phyloP scores from a whole-genome alignment of 208 protist genomes.

The Leishmania guyanensis region DNA sequence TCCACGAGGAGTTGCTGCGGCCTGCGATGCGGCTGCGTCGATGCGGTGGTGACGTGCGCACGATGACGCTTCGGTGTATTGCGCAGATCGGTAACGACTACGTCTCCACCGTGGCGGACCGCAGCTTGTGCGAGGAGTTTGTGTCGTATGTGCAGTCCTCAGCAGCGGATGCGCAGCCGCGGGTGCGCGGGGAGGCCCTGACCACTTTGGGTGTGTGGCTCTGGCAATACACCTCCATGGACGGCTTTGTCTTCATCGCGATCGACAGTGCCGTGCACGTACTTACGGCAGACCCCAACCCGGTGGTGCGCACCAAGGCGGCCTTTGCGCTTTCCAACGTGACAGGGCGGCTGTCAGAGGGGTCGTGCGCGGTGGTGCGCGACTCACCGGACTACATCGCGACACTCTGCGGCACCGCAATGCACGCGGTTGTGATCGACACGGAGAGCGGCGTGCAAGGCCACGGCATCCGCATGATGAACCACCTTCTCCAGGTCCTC shows the following conservation, averaged over 20 bases:
- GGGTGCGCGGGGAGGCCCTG: conserved; percentile 71
- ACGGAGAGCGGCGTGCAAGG: conserved; percentile 47
- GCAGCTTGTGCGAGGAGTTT: conserved; percentile 30
- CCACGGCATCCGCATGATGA: conserved; percentile 88
- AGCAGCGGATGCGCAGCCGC: conserved; percentile 36
- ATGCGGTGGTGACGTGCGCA: conserved; percentile 38
- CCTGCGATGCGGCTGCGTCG: conserved; percentile 40
- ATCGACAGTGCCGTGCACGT: conserved; percentile 51
- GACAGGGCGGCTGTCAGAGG: conserved; percentile 42
- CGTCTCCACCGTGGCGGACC: conserved; percentile 29
- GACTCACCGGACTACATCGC: conserved; percentile 37
- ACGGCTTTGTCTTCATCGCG: conserved; percentile 35
- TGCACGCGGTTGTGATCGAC: conserved; percentile 49
- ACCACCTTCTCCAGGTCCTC: conserved; percentile 59
- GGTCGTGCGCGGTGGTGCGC: conserved; percentile 28
- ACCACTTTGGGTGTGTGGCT: conserved; percentile 79
- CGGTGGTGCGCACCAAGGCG: conserved; percentile 66
- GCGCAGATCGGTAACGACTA: conserved; percentile 78
- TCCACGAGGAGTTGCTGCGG: conserved; percentile 50
- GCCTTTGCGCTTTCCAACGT: conserved; percentile 81
- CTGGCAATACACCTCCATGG: conserved; percentile 74
- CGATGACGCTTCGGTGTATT: conserved; percentile 66
- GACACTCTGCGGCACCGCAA: conserved; percentile 59
- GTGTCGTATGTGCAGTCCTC: conserved; percentile 44
- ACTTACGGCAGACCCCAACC: conserved; percentile 45